Evolutionary conservation across 805 yeast species (phyloP), one percentile per base, ranked within the genome.

Genomic region (Suhomyces kilbournensis): DNA sequence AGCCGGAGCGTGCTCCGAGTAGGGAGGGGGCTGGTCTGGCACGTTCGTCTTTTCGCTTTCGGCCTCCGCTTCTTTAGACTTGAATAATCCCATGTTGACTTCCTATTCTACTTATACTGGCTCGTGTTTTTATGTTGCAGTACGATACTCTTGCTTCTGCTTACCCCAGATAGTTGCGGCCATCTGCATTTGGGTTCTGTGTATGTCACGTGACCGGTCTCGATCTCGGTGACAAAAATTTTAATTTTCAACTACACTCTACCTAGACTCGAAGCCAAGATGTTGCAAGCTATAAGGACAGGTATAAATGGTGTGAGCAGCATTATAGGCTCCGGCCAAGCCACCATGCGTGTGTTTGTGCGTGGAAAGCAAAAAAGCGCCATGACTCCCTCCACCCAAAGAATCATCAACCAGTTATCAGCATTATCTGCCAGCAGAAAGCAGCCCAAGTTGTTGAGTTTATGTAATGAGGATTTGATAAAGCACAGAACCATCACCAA

Each of bases 381-480:
- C 9, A 57, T 68, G 44, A 46, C 47, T 32, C 63, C 75, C 12
- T 67, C 77, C 34, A 75, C 79, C 6, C 78, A 75, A 51, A 72
- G 63, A 54, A 75, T 75, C 48, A 77, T 74, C 44, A 72, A 74
- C 60, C 86, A 85, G 72, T 78, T 93, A 56, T 86, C 96, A 40
- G 96, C 93, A 20, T 68, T 92, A 60, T 83, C 94, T 10, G 97
- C 96, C 7, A 81, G 87, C 53, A 85, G 91, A 74, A 93, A 91
- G 69, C 92, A 86, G 69, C 99, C 99, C 45, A 82, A 84, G 60
- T 74, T 90, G 60, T 69, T 94, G 56, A 89, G 85, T 62, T 74
- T 91, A 32, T 79, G 85, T 59, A 75, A 79, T 23, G 97, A 92
- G 68, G 98, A 94, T 65, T 76, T 85, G 52, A 78, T 93, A 56